Base-by-base conservation (phyloP, 2,329 filamentous ascomycete genomes). In the Neonectria coccinea region DNA sequence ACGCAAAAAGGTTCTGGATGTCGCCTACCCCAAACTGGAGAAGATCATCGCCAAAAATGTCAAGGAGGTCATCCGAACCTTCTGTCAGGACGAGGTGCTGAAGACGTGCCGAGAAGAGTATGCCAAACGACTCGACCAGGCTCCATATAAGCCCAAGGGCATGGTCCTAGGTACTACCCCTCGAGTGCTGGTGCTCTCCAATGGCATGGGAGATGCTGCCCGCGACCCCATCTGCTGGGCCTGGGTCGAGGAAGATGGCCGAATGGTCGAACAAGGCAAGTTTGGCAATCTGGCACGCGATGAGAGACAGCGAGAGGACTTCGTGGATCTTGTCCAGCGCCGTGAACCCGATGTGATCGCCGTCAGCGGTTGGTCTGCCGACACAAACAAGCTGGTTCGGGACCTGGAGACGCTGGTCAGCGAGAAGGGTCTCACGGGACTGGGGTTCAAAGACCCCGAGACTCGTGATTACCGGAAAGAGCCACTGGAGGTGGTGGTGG, bases 111-210 rank as follows among this genome's bases (percentile, higher is more conserved):
- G 96, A 56, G 93, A 97, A 70, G 92, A 94, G 66, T 98, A 96
- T 79, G 92, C 91, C 47, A 91, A 92, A 78, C 92, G 94, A 76
- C 88, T 99, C 25, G 96, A 99, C 74, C 96, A 99, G 79, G 94
- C 96, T 9, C 96, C 96, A 0, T 97, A 94, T 81, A 97, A 97
- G 79, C 94, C 96, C 5, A 94, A 95, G 79, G 94, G 94, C 10
- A 93, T 97, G 88, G 87, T 94, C 20, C 84, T 97, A 42, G 96
- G 96, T 27, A 97, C 94, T 0, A 87, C 91, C 7, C 94, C 96
- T 50, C 91, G 95, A 33, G 93, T 97, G 5, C 86, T 99, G 52
- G 89, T 94, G 5, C 80, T 99, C 22, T 95, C 94, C 4, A 97
- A 94, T 72, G 96, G 96, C 58, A 90, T 90, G 78, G 93, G 92